Evolutionary conservation across 1,284 basidiomycete genomes (phyloP).

Genomic region (Phellinidium pouzarii): DNA sequence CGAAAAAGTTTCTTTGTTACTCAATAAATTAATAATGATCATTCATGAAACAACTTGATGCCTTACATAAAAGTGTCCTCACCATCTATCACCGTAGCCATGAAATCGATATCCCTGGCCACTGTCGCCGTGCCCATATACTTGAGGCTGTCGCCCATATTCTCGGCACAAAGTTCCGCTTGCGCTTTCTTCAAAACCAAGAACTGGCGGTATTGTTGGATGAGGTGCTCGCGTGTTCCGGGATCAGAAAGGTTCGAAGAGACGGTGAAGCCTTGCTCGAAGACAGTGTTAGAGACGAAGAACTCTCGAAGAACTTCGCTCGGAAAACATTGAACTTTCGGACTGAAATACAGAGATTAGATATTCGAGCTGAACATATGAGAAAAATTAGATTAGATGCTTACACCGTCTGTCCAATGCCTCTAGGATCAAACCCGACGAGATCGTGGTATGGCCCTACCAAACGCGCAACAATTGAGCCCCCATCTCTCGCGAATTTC

Average conservation of each 20-base stretch:
- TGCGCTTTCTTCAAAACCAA: constrained; percentile 32
- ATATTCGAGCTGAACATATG: background rate
- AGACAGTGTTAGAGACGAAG: constrained; percentile 33
- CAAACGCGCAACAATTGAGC: background rate
- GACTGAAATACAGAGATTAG: constrained; percentile 22
- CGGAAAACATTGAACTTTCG: constrained; percentile 32
- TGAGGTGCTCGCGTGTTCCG: constrained; percentile 26
- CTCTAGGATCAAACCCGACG: constrained; percentile 39
- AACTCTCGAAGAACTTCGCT: constrained; percentile 24
- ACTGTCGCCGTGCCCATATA: constrained; percentile 41
- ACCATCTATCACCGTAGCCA: constrained; percentile 34
- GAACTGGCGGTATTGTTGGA: constrained; percentile 30
- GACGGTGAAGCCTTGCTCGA: constrained; percentile 32
- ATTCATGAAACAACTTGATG: too few species aligned
- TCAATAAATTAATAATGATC: background rate
- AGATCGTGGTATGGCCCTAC: constrained; percentile 33
- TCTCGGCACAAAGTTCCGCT: constrained; percentile 31
- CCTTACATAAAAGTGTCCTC: constrained; percentile 35
- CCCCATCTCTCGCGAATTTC: background rate
- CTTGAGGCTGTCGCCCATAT: constrained; percentile 34
- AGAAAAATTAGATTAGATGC: background rate
- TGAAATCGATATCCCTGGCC: constrained; percentile 37
- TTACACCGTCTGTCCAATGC: constrained; percentile 32
- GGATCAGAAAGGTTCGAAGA: constrained; percentile 26
- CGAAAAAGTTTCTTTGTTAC: constrained; percentile 9